phyloP scores from a whole-genome alignment of 2,329 filamentous ascomycete species.

The Neurospora crassa region DNA sequence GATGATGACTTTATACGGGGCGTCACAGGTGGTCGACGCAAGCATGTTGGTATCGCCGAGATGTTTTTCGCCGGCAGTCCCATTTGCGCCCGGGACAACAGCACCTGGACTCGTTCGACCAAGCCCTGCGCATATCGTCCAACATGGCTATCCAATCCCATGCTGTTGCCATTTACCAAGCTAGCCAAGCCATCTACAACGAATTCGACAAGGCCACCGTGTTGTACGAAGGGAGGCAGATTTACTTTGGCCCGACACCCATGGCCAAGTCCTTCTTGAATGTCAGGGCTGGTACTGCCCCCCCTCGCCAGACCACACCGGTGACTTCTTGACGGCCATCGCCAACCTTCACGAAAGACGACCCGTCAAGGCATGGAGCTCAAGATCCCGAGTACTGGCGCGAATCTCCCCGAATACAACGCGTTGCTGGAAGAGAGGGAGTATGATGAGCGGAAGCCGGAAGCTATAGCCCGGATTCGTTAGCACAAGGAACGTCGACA shows the following conservation, averaged over 20 bases:
- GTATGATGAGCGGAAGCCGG: neutral
- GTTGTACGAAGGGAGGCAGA: no score
- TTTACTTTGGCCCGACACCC: constrained; percentile 43
- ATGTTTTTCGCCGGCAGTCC: no score
- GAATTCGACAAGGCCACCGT: constrained; percentile 42
- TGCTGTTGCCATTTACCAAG: constrained; percentile 44
- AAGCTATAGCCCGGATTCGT: neutral
- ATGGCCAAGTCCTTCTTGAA: constrained; percentile 50
- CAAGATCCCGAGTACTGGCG: constrained; percentile 35
- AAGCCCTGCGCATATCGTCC: constrained; percentile 51
- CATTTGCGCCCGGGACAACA: no score
- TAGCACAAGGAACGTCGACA: no score
- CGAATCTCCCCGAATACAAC: constrained; percentile 10
- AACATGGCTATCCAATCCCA: constrained; percentile 51
- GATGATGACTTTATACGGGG: no score
- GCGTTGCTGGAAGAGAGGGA: constrained; percentile 4
- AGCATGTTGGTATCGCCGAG: no score
- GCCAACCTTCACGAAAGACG: constrained; percentile 56
- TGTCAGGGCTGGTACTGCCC: constrained; percentile 50
- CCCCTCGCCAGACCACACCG: constrained; percentile 51
- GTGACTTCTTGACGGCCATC: constrained; percentile 62
- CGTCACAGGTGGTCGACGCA: no score
- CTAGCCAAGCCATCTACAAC: constrained; percentile 14
- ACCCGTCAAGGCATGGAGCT: constrained; percentile 48
- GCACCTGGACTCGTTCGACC: no score